A percentile compares a stretch with the other conserved stretches of the same genome.
Conservation (phyloP, 257 asterid genomes). For the Cruciata laevipes region DNA sequence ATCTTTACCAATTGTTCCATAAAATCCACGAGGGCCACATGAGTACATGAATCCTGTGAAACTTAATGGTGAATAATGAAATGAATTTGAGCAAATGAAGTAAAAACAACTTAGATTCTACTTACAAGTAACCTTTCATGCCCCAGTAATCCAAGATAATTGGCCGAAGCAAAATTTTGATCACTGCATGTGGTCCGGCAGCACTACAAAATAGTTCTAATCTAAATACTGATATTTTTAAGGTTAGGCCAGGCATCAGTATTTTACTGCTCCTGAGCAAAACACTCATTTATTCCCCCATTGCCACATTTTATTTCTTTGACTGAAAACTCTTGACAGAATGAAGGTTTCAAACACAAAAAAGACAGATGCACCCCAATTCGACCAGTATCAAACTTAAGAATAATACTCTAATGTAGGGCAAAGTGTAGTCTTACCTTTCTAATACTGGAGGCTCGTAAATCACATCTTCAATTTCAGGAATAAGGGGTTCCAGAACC, state of each 20-base stretch:
- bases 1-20: constrained; percentile 89
- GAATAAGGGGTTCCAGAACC: constrained; percentile 89
- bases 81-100: constrained; percentile 14
- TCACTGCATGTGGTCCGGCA: constrained; percentile 79
- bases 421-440: constrained; percentile 37
- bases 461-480: constrained; percentile 55
- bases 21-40: constrained; percentile 98
- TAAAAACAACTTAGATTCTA: constrained; percentile 18
- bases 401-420: background rate
- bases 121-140: constrained; percentile 68
- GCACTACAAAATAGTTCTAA: constrained; percentile 54
- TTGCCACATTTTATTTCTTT: background rate
- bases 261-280: too few relatives aligned
- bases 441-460: constrained; percentile 78
- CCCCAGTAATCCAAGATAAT: constrained; percentile 88
- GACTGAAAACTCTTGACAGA: background rate
- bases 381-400: too few relatives aligned
- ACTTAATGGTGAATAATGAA: constrained; percentile 17
- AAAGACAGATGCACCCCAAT: background rate
- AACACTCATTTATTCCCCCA: background rate
- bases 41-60: constrained; percentile 84
- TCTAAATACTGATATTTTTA: background rate
- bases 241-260: background rate
- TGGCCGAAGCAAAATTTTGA: constrained; percentile 87
- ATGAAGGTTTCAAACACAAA: background rate